Evolutionary conservation across 345 rosid genomes (phyloP), one percentile per base, ranked within the genome.

Genomic region (Lagerstroemia speciosa): DNA sequence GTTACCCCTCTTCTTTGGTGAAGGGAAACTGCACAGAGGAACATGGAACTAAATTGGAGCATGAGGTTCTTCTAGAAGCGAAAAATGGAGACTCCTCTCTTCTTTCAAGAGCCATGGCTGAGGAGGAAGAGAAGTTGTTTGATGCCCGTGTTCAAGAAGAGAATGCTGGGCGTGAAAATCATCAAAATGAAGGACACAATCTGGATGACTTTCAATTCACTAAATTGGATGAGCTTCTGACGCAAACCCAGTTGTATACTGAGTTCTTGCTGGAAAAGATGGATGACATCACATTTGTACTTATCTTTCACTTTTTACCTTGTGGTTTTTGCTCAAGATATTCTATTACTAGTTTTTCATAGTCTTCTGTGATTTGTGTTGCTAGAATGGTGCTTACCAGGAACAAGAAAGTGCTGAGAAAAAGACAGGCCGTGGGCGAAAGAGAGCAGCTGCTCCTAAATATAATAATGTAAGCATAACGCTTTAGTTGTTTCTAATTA

Each of bases 201-300:
- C 67, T 91, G 67, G 73, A 85, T 71, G 92, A 82, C 36, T 60
- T 70, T 32, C 93, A 94, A 80, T 86, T 74, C 70, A 85, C 85
- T 17, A 87, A 73, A 74, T 69, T 91, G 73, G 93, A 94, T 66
- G 96, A 89, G 77, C 97, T 94, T 72, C 79, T 91, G 75, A 86
- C 96, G 1, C 95, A 89, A 78, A 85, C 98, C 26, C 85, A 89
- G 78, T 73, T 89, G 45, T 94, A 85, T 73, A 69, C 98, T 4
- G 90, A 91, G 81, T 89, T 91, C 70, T 82, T 94, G 70, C 80
- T 88, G 72, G 99, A 94, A 78, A 87, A 89, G 78, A 94, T 94
- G 90, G 98, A 89, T 22, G 85, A 88, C 73, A 89, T 89, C 38
- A 84, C 93, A 27, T 62, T 65, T 40, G 98, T 94, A 88, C 62